Conservation (phyloP, 1,284 basidiomycete genomes). For the Marasmius oreades region DNA sequence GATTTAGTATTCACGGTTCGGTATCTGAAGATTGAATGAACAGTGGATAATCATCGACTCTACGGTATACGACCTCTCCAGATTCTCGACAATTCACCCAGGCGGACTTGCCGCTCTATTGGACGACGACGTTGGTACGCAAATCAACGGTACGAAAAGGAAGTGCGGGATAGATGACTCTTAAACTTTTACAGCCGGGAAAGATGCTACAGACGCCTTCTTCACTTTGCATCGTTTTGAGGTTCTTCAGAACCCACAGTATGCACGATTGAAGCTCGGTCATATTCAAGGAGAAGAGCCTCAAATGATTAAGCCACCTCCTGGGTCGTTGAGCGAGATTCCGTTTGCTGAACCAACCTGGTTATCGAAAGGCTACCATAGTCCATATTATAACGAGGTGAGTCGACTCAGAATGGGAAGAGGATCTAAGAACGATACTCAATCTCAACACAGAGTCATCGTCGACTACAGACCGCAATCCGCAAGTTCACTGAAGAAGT, state of each 20-base stretch:
- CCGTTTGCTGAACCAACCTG: slow-evolving; percentile 80
- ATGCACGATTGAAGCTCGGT: slow-evolving; percentile 63
- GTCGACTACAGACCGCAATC: slow-evolving; percentile 38
- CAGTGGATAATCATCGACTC: slow-evolving; percentile 85
- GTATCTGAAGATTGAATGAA: background rate
- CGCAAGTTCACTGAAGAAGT: slow-evolving; percentile 54
- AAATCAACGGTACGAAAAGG: background rate
- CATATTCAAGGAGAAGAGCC: slow-evolving; percentile 55
- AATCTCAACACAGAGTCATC: slow-evolving; percentile 32
- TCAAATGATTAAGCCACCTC: slow-evolving; percentile 40
- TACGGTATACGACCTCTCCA: slow-evolving; percentile 78
- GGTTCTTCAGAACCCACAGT: slow-evolving; percentile 68
- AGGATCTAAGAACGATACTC: background rate
- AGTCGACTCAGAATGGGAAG: slow-evolving; percentile 11
- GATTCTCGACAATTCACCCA: slow-evolving; percentile 79
- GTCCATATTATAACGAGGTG: slow-evolving; percentile 71
- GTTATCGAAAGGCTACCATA: slow-evolving; percentile 63
- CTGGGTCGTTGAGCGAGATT: slow-evolving; percentile 57
- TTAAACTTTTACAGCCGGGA: slow-evolving; percentile 44
- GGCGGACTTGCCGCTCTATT: slow-evolving; percentile 76
- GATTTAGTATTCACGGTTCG: no score
- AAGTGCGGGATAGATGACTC: background rate
- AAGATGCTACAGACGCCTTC: slow-evolving; percentile 76
- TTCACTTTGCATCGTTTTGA: slow-evolving; percentile 76
- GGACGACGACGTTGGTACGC: slow-evolving; percentile 69